These are phyloP conservation scores for Coemansia sp. DNA, from an alignment of 192 early-diverging fungal species.

Conservation along the genomic window DNA sequence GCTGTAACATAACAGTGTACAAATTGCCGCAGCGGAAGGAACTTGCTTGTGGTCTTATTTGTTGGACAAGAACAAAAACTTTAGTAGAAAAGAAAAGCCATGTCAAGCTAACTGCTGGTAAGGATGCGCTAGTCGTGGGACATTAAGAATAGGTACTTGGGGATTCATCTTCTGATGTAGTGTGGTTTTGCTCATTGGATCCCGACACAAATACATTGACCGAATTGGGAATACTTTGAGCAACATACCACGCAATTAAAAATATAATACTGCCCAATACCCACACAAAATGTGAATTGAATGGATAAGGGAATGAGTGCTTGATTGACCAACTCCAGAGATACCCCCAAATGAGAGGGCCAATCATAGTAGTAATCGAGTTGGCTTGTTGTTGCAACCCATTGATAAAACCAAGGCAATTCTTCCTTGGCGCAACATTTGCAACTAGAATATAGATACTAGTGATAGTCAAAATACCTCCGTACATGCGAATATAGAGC, in stretches of 20 bases:
- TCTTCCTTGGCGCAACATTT: slow-evolving; percentile 29
- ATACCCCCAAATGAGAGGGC: slow-evolving; percentile 21
- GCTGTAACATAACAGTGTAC: too few relatives aligned
- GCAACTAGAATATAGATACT: slow-evolving; percentile 27
- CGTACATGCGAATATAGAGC: neutral
- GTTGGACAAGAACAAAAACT: too few relatives aligned
- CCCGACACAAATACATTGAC: neutral
- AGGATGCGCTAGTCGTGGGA: too few relatives aligned
- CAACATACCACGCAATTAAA: neutral
- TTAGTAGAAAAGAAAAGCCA: too few relatives aligned
- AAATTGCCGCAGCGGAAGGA: too few relatives aligned
- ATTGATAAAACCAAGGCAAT: slow-evolving; percentile 36
- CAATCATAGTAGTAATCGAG: slow-evolving; percentile 14
- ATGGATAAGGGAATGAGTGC: slow-evolving; percentile 28
- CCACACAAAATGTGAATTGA: slow-evolving; percentile 47
- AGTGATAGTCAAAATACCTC: neutral
- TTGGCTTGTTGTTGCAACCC: slow-evolving; percentile 30
- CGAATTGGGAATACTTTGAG: neutral
- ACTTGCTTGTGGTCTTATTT: too few relatives aligned
- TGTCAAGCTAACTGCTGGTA: too few relatives aligned
- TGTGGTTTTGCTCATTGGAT: neutral
- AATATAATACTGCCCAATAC: neutral
- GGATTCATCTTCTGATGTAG: neutral
- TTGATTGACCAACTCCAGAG: slow-evolving; percentile 41
- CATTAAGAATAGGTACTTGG: too few relatives aligned